A percentile compares a stretch with the other conserved stretches of the same genome.
phyloP scores from a whole-genome alignment of 805 yeast genomes.

The Yamadazyma paraphyllophila region DNA sequence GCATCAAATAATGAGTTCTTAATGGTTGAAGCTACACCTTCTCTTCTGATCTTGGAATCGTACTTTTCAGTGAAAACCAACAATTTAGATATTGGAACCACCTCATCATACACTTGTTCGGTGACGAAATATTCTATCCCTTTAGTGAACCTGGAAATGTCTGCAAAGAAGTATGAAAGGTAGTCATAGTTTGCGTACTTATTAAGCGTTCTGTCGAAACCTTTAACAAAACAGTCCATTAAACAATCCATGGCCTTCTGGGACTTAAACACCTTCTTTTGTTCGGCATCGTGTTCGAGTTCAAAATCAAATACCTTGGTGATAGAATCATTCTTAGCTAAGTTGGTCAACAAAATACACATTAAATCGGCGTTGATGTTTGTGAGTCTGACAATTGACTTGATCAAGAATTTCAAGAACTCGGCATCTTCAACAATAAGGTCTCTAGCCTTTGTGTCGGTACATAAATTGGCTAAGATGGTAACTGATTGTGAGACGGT shows the following conservation, averaged over 20 bases:
- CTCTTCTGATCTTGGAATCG: slow-evolving; percentile 76
- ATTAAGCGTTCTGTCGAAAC: slow-evolving; percentile 69
- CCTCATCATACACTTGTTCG: slow-evolving; percentile 67
- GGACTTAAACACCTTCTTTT: slow-evolving; percentile 50
- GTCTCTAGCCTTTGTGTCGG: slow-evolving; percentile 60
- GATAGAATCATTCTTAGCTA: slow-evolving; percentile 75
- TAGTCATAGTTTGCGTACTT: slow-evolving; percentile 76
- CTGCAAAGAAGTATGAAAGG: slow-evolving; percentile 85
- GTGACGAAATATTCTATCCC: slow-evolving; percentile 80
- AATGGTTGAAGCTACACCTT: slow-evolving; percentile 89
- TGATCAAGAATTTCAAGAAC: slow-evolving; percentile 49
- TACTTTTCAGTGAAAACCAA: slow-evolving; percentile 80
- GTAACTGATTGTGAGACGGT: slow-evolving; percentile 69
- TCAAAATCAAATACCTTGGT: slow-evolving; percentile 46
- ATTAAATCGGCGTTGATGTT: slow-evolving; percentile 75
- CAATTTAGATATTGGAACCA: slow-evolving; percentile 78
- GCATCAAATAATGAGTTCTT: slow-evolving; percentile 86
- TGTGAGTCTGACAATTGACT: slow-evolving; percentile 49
- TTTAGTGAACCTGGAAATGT: slow-evolving; percentile 68
- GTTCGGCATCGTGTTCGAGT: slow-evolving; percentile 32
- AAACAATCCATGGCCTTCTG: slow-evolving; percentile 67
- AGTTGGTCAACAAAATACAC: slow-evolving; percentile 79
- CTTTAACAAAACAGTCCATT: slow-evolving; percentile 87
- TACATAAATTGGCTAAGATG: slow-evolving; percentile 79
- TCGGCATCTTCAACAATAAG: slow-evolving; percentile 62